Evolutionary conservation across 352 stramenopile species (phyloP).

Genomic region (Phytophthora pisi): DNA sequence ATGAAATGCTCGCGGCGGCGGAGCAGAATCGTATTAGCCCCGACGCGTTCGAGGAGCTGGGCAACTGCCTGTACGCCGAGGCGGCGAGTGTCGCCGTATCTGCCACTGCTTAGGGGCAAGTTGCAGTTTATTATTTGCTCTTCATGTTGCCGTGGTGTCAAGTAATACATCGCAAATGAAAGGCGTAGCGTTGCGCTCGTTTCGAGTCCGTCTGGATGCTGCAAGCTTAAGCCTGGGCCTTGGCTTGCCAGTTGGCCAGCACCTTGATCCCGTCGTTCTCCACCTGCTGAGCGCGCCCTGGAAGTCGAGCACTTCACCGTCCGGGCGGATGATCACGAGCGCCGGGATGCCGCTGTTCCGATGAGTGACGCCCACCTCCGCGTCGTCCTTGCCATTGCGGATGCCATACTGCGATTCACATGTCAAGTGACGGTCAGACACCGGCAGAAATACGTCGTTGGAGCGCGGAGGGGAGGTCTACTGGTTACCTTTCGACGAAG

Average conservation of each 20-base stretch:
- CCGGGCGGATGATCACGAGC: slow-evolving; percentile 58
- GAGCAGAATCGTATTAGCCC: slow-evolving; percentile 53
- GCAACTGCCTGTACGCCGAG: slow-evolving; percentile 62
- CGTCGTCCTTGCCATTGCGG: slow-evolving; percentile 71
- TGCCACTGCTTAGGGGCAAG: slow-evolving; percentile 37
- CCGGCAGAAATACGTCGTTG: slow-evolving; percentile 15
- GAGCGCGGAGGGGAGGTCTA: background rate
- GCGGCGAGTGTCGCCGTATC: slow-evolving; percentile 48
- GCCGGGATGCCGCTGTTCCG: slow-evolving; percentile 72
- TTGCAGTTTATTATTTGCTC: slow-evolving; percentile 26
- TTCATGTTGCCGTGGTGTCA: slow-evolving; percentile 16
- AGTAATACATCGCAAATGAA: slow-evolving; percentile 16
- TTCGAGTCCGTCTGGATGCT: background rate
- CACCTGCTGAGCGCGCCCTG: slow-evolving; percentile 59
- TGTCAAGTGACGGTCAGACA: slow-evolving; percentile 6
- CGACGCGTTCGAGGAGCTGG: slow-evolving; percentile 56
- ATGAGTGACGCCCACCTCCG: slow-evolving; percentile 56
- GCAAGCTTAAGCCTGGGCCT: background rate
- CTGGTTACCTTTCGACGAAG: slow-evolving; percentile 72
- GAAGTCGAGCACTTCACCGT: slow-evolving; percentile 64
- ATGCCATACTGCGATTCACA: slow-evolving; percentile 52
- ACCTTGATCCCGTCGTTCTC: slow-evolving; percentile 50
- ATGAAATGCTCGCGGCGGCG: slow-evolving; percentile 61
- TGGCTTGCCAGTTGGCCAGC: slow-evolving; percentile 41
- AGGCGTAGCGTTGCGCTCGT: background rate